phyloP scores from a whole-genome alignment of 2,329 filamentous ascomycete species.

The Scedosporium boydii region DNA sequence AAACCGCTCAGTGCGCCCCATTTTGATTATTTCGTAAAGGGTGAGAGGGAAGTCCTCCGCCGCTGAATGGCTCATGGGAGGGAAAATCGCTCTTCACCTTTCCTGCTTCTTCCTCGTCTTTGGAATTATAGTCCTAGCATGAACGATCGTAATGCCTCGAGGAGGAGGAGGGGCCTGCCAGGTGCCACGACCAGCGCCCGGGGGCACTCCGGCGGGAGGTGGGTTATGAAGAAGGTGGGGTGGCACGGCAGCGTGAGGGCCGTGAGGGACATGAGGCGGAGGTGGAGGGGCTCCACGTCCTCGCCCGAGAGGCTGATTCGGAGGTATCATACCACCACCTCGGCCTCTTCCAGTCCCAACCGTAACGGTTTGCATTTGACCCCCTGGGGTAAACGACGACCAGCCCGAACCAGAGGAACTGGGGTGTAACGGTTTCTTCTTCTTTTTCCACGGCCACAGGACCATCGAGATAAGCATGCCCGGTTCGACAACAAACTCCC shows the following conservation, averaged over 20 bases:
- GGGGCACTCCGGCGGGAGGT: neutral
- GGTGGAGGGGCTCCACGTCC: neutral
- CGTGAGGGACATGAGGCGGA: neutral
- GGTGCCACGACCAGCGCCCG: neutral
- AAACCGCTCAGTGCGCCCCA: too few relatives aligned
- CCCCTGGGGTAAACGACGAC: neutral
- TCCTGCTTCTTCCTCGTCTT: neutral
- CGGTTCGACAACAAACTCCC: constrained; percentile 11
- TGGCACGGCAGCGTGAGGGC: neutral
- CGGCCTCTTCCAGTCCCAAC: neutral
- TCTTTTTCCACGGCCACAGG: constrained; percentile 7
- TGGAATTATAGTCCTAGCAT: neutral
- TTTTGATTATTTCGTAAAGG: too few relatives aligned
- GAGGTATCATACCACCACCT: neutral
- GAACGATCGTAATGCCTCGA: neutral
- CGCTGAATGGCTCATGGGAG: too few relatives aligned
- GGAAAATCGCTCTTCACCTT: neutral
- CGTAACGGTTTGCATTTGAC: neutral
- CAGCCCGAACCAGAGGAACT: neutral
- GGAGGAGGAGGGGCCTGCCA: neutral
- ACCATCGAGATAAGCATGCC: constrained; percentile 11
- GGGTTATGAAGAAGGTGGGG: neutral
- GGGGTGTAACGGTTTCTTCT: neutral
- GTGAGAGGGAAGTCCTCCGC: too few relatives aligned
- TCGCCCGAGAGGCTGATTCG: neutral